Base-by-base conservation (phyloP, 768 basidiomycete genomes). In the Lactifluus subvellereus region DNA sequence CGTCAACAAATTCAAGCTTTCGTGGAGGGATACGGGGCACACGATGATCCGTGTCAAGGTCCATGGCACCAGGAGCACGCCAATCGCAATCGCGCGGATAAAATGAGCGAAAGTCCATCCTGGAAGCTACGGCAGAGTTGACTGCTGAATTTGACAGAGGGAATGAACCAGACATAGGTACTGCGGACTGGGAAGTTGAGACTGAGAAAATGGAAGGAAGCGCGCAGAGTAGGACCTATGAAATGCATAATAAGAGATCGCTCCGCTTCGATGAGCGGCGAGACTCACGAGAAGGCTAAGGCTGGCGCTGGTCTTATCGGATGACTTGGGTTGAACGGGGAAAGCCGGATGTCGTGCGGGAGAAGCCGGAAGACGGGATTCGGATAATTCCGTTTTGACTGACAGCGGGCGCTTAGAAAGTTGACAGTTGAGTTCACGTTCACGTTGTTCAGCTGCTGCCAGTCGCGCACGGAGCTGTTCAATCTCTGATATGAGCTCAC, bases 221-320 rank as follows among this genome's bases (percentile, higher is more conserved):
- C 2, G 88, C 87, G 68, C 88, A 91, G 49, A 91, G 79, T 51
- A 91, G 80, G 68, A 88, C 87, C 84, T 89, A 78, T n/a, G 40
- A 54, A 50, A 32, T 22, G 20, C 30, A 54, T 50, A 61, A 58
- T 57, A 45, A 64, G 54, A 65, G 48, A 59, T 42, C 57, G 48
- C 27, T 52, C 57, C 40, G n/a, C 38, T 49, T 53, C 52, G 64
- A 68, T 59, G 16, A 53, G 57, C 60, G 43, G 65, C 42, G 37
- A 69, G 42, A 70, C 81, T 67, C 73, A 89, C 88, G 85, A 89
- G 87, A 71, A 88, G 78, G 65, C 87, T 83, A 53, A 89, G 75
- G 70, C 82, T 83, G 57, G 88, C 85, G 65, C 82, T 82, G 10
- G 67, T 54, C 50, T 55, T 67, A 54, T 60, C 57, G 27, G 54